These are phyloP conservation scores for Oryza rufipogon DNA, from an alignment of 176 grass and related monocot species.

Conservation along the genomic window DNA sequence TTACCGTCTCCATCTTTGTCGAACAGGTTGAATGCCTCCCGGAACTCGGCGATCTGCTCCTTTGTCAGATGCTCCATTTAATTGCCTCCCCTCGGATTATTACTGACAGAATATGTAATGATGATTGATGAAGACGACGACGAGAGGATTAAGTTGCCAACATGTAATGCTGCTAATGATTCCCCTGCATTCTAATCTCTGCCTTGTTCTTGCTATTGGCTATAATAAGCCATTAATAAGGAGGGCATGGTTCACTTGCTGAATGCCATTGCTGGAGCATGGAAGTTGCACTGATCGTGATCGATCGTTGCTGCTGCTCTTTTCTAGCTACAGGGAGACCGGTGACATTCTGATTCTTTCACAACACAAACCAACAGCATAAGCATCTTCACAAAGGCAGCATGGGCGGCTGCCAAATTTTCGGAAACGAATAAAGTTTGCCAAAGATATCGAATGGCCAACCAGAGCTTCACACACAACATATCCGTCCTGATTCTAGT, in stretches of 20 bases:
- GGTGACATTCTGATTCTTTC: neutral
- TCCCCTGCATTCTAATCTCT: neutral
- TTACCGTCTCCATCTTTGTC: constrained; percentile 64
- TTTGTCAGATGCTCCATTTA: constrained; percentile 41
- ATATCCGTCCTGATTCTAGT: too few species aligned
- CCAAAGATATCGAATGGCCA: neutral
- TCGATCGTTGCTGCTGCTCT: neutral
- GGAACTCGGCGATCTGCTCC: constrained; percentile 60
- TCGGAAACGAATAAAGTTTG: neutral
- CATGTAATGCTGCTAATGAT: neutral
- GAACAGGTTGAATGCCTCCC: constrained; percentile 61
- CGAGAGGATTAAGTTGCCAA: neutral
- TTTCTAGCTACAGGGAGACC: neutral
- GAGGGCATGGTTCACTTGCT: neutral
- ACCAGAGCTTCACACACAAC: neutral
- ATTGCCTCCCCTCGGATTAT: neutral
- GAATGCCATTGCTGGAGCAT: too few species aligned
- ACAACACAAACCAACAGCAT: neutral
- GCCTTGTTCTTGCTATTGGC: neutral
- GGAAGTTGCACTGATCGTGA: too few species aligned
- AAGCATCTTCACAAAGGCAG: neutral
- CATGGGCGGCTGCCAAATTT: neutral
- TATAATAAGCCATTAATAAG: neutral
- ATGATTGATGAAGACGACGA: neutral
- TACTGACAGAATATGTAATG: neutral